Conservation (phyloP, 2,329 filamentous ascomycete genomes). For the Colletotrichum orchidophilum region DNA sequence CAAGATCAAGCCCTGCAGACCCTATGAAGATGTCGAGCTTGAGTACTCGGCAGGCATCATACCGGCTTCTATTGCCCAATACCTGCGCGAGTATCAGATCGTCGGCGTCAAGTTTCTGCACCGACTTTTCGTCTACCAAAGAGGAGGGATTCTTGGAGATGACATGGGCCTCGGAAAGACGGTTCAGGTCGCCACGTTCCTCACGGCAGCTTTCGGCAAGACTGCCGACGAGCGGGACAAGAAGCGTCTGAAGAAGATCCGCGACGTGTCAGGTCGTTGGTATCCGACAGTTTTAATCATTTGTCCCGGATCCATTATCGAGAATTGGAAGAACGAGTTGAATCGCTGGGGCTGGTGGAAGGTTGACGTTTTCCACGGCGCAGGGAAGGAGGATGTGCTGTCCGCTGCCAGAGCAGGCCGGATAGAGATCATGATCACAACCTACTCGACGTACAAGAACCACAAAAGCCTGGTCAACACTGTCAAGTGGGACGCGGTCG, state of each 20-base stretch:
- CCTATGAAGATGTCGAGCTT: constrained; percentile 80
- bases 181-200: constrained; percentile 92
- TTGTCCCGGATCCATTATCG: constrained; percentile 87
- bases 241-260: constrained; percentile 88
- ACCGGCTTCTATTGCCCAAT: constrained; percentile 89
- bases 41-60: constrained; percentile 82
- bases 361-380: constrained; percentile 82
- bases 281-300: constrained; percentile 88
- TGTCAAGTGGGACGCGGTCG: constrained; percentile 90
- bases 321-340: constrained; percentile 91
- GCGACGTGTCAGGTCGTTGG: constrained; percentile 72
- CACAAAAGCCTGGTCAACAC: constrained; percentile 79
- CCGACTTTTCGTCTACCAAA: constrained; percentile 88
- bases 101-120: constrained; percentile 88
- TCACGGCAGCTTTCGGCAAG: constrained; percentile 93
- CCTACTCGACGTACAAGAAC: constrained; percentile 89
- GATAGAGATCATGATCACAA: constrained; percentile 92
- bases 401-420: constrained; percentile 78
- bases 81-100: constrained; percentile 91
- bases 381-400: constrained; percentile 73
- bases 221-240: constrained; percentile 86
- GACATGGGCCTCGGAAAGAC: constrained; percentile 99
- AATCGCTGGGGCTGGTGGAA: constrained; percentile 97
- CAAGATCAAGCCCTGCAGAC: constrained; percentile 70
- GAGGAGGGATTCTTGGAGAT: constrained; percentile 89